Conservation (phyloP, 2,329 filamentous ascomycete species). For the Ascochyta rabiei region DNA sequence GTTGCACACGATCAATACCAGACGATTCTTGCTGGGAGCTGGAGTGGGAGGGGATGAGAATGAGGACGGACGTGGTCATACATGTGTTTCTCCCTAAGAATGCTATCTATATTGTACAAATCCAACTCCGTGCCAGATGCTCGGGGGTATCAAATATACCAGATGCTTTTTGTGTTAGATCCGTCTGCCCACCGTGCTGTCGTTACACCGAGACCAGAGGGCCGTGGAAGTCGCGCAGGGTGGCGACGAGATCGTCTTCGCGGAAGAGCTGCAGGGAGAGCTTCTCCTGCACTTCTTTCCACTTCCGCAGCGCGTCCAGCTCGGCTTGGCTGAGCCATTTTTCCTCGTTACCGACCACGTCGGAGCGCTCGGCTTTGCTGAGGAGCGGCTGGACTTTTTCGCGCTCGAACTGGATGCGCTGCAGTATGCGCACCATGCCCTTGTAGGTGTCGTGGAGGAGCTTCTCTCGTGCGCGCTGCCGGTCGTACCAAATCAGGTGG, state of each 20-base stretch:
- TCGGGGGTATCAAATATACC: too few relatives aligned
- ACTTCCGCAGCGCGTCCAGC: slow-evolving; percentile 69
- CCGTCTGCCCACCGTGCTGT: not conserved
- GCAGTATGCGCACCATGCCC: slow-evolving; percentile 82
- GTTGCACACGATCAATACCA: too few relatives aligned
- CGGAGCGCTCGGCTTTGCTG: slow-evolving; percentile 80
- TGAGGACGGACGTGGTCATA: too few relatives aligned
- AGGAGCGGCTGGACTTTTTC: slow-evolving; percentile 74
- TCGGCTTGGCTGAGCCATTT: slow-evolving; percentile 78
- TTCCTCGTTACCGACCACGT: slow-evolving; percentile 84
- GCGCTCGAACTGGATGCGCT: slow-evolving; percentile 79
- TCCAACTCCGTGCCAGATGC: too few relatives aligned
- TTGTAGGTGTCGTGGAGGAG: slow-evolving; percentile 86
- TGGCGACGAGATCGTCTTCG: slow-evolving; percentile 82
- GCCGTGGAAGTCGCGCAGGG: slow-evolving; percentile 70
- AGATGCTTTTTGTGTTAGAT: too few relatives aligned
- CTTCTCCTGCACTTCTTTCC: slow-evolving; percentile 68
- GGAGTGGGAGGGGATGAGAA: too few relatives aligned
- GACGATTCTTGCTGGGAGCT: too few relatives aligned
- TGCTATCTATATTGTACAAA: too few relatives aligned
- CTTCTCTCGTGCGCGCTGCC: slow-evolving; percentile 70
- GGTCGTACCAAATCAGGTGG: slow-evolving; percentile 91
- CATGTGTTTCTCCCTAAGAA: too few relatives aligned
- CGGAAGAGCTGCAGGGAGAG: slow-evolving; percentile 79
- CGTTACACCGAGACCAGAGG: slow-evolving; percentile 34